phyloP scores from a whole-genome alignment of 192 early-diverging fungal species.

The Cladochytrium replicatum region DNA sequence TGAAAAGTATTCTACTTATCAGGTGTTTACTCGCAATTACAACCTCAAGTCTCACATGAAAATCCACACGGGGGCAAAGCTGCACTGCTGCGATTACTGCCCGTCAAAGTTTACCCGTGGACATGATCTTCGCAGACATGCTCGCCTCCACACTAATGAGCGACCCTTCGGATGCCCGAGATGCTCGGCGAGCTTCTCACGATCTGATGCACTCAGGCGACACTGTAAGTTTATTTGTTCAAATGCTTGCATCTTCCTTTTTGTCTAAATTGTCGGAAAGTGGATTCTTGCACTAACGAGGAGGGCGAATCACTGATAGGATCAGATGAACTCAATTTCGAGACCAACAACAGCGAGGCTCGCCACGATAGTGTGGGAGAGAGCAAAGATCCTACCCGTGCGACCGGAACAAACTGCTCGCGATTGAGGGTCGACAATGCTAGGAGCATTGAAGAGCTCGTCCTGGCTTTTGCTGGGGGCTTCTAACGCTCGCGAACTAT shows the following conservation, averaged over 20 bases:
- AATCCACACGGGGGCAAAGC: slow-evolving; percentile 25
- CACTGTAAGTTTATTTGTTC: slow-evolving; percentile 2
- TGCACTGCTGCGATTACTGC: slow-evolving; percentile 2
- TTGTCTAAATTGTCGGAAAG: neutral
- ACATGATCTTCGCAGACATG: slow-evolving; percentile 5
- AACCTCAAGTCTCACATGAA: slow-evolving; percentile 47
- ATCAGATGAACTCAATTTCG: too few relatives aligned
- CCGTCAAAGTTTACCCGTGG: slow-evolving; percentile 3
- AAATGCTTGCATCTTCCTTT: slow-evolving; percentile 5
- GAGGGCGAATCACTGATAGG: slow-evolving; percentile 6
- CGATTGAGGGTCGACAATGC: too few relatives aligned
- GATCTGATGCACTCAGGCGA: slow-evolving; percentile 15
- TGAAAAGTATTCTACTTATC: too few relatives aligned
- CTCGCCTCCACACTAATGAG: slow-evolving; percentile 4
- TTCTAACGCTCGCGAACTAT: too few relatives aligned
- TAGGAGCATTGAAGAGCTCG: too few relatives aligned
- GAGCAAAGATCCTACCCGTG: neutral
- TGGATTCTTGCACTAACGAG: neutral
- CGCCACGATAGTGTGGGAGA: slow-evolving; percentile 7
- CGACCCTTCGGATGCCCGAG: slow-evolving; percentile 8
- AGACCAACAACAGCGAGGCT: too few relatives aligned
- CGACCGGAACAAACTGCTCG: slow-evolving; percentile 6
- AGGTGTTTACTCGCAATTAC: slow-evolving; percentile 42
- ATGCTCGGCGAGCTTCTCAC: slow-evolving; percentile 7
- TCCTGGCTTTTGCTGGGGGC: too few relatives aligned